These are phyloP conservation scores for Lachancea mirantina DNA, from an alignment of 805 yeast genomes.

Conservation along the genomic window DNA sequence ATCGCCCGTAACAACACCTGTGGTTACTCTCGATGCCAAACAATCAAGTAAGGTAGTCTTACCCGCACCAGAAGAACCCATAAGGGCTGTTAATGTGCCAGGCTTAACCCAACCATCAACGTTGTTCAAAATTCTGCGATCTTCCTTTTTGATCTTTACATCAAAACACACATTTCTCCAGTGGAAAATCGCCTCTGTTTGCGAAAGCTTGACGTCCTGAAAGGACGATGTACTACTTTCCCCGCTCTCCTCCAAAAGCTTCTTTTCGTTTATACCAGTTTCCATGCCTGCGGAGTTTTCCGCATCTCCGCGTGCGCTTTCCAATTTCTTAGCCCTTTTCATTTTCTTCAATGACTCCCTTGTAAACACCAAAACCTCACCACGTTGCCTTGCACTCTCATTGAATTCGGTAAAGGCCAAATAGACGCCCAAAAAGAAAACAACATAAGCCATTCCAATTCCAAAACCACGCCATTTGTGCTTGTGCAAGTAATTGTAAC, in stretches of 20 bases:
- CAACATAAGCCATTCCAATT: constrained; percentile 47
- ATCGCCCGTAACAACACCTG: constrained; percentile 68
- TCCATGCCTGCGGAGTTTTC: constrained; percentile 17
- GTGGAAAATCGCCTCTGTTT: constrained; percentile 51
- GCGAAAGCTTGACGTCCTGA: constrained; percentile 24
- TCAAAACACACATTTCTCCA: constrained; percentile 74
- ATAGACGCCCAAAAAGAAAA: constrained; percentile 50
- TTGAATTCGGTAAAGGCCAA: constrained; percentile 49
- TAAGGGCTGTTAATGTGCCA: constrained; percentile 70
- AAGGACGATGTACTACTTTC: constrained; percentile 9
- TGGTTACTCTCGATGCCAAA: constrained; percentile 60
- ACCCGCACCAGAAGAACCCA: constrained; percentile 89
- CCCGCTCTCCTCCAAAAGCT: constrained; percentile 20
- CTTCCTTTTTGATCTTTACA: constrained; percentile 53
- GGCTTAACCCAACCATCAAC: constrained; percentile 83
- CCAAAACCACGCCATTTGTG: constrained; percentile 65
- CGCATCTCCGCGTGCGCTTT: constrained; percentile 18
- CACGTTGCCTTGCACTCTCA: constrained; percentile 59
- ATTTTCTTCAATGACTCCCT: constrained; percentile 40
- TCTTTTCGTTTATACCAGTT: constrained; percentile 16
- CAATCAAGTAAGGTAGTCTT: constrained; percentile 71
- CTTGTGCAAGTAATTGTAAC: constrained; percentile 38
- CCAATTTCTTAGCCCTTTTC: constrained; percentile 33
- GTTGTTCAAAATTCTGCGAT: constrained; percentile 51
- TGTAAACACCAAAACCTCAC: constrained; percentile 62